These are phyloP conservation scores for Boletus sp. DNA, from an alignment of 768 basidiomycete species.

Conservation along the genomic window DNA sequence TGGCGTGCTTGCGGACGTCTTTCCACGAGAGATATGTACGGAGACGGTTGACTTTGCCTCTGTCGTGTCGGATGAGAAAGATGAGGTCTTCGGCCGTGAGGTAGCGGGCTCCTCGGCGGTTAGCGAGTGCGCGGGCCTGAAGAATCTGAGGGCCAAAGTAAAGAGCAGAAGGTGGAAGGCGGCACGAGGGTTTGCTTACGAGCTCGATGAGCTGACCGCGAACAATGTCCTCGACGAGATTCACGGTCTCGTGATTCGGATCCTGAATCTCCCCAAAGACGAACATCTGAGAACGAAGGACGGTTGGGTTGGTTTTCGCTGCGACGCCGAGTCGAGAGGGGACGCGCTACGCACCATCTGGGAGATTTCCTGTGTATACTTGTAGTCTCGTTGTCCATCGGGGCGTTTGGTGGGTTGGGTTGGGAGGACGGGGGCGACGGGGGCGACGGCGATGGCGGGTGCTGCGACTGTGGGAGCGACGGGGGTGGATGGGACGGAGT, in stretches of 20 bases:
- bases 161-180: background rate
- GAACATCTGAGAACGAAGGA: slow-evolving; percentile 65
- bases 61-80: slow-evolving; percentile 91
- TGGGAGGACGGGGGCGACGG: slow-evolving; percentile 4
- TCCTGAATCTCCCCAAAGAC: slow-evolving; percentile 96
- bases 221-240: slow-evolving; percentile 94
- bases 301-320: background rate
- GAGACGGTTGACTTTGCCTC: slow-evolving; percentile 89
- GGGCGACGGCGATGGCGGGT: slow-evolving; percentile 5
- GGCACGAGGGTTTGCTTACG: slow-evolving; percentile 35
- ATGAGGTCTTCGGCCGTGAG: slow-evolving; percentile 93
- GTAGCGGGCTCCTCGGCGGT: slow-evolving; percentile 78
- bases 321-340: background rate
- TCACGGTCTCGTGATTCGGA: slow-evolving; percentile 81
- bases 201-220: slow-evolving; percentile 88
- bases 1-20: slow-evolving; percentile 92
- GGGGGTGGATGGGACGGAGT: slow-evolving; percentile 22
- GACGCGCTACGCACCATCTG: slow-evolving; percentile 66
- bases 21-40: slow-evolving; percentile 96
- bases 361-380: slow-evolving; percentile 87
- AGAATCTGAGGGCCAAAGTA: slow-evolving; percentile 54
- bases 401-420: slow-evolving; percentile 14
- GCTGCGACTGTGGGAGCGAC: slow-evolving; percentile 6
- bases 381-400: slow-evolving; percentile 59
- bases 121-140: slow-evolving; percentile 82